Percentiles rank a stretch among this genome's conserved stretches.
phyloP scores from a whole-genome alignment of 2,329 filamentous ascomycete genomes.

The Chrysoporthe puriensis region DNA sequence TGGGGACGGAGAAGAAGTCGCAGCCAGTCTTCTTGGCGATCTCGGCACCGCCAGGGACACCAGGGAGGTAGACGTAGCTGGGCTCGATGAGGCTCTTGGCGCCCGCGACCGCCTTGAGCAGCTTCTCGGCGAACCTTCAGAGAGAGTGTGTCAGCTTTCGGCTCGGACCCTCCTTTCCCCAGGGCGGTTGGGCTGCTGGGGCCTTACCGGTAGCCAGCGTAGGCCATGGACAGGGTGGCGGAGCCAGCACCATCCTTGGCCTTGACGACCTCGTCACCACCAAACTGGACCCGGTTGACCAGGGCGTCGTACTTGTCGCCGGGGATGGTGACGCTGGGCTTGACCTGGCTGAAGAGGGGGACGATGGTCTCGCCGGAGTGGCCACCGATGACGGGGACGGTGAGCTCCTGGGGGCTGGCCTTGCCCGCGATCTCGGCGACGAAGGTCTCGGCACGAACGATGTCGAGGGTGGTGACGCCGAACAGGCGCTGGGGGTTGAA shows the following conservation, averaged over 20 bases:
- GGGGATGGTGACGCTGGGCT: conserved; percentile 76
- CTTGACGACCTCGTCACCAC: conserved; percentile 91
- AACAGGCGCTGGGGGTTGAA: conserved; percentile 97
- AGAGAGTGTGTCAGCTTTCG: conserved; percentile 12
- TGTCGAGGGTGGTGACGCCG: conserved; percentile 97
- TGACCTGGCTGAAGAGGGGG: conserved; percentile 91
- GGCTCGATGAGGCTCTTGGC: conserved; percentile 94
- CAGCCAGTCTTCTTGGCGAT: conserved; percentile 81
- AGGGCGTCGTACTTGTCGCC: conserved; percentile 88
- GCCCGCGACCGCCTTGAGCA: conserved; percentile 85
- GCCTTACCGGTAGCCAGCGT: conserved; percentile 85
- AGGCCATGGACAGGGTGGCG: conserved; percentile 85
- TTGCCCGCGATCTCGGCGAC: conserved; percentile 83
- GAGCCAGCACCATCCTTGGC: conserved; percentile 84
- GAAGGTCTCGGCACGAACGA: conserved; percentile 97
- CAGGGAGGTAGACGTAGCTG: conserved; percentile 92
- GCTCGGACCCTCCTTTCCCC: no score
- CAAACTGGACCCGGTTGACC: conserved; percentile 95
- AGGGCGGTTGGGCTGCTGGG: no score
- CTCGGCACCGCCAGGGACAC: conserved; percentile 83
- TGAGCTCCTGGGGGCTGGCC: conserved; percentile 79
- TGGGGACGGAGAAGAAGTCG: conserved; percentile 95
- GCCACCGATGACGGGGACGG: conserved; percentile 90
- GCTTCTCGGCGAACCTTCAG: conserved; percentile 87
- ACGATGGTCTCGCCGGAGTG: conserved; percentile 99